phyloP scores from a whole-genome alignment of 1,139 yeast genomes.

The Suzukiozyma palmioleophila region DNA sequence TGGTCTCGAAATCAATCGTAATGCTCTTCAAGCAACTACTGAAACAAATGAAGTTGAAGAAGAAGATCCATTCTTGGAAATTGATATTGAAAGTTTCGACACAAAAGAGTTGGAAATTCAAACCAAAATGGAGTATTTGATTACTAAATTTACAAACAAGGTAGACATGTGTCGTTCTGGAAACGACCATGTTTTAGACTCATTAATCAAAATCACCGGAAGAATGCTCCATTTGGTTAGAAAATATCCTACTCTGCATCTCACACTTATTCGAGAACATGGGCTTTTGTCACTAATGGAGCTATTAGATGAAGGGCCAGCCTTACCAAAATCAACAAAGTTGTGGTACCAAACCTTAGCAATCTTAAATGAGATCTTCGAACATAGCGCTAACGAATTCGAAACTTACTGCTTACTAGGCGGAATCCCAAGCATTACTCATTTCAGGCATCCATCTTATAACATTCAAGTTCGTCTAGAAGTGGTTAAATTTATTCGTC shows the following conservation, averaged over 20 bases:
- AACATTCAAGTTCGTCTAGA: constrained; percentile 35
- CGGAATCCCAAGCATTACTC: constrained; percentile 50
- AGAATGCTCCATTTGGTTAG: constrained; percentile 38
- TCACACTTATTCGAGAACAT: constrained; percentile 43
- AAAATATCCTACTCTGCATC: constrained; percentile 40
- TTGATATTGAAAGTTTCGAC: constrained; percentile 40
- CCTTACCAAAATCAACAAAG: constrained; percentile 27
- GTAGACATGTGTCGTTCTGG: constrained; percentile 29
- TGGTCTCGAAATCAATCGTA: not conserved
- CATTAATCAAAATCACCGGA: constrained; percentile 36
- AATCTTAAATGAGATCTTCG: constrained; percentile 38
- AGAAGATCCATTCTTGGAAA: constrained; percentile 35
- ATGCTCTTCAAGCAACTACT: constrained; percentile 9
- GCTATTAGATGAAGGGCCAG: constrained; percentile 37
- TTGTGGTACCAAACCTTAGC: constrained; percentile 41
- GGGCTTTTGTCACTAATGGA: constrained; percentile 48
- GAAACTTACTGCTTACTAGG: constrained; percentile 55
- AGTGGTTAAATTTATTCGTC: constrained; percentile 41
- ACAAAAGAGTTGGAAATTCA: constrained; percentile 43
- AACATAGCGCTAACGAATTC: constrained; percentile 29
- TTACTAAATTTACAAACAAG: constrained; percentile 29
- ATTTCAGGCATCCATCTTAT: constrained; percentile 35
- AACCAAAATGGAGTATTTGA: constrained; percentile 38
- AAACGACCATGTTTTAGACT: constrained; percentile 26
- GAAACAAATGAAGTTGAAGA: constrained; percentile 17